These are phyloP conservation scores for Lolium rigidum DNA, from an alignment of 176 grass and related monocot genomes.

Conservation along the genomic window DNA sequence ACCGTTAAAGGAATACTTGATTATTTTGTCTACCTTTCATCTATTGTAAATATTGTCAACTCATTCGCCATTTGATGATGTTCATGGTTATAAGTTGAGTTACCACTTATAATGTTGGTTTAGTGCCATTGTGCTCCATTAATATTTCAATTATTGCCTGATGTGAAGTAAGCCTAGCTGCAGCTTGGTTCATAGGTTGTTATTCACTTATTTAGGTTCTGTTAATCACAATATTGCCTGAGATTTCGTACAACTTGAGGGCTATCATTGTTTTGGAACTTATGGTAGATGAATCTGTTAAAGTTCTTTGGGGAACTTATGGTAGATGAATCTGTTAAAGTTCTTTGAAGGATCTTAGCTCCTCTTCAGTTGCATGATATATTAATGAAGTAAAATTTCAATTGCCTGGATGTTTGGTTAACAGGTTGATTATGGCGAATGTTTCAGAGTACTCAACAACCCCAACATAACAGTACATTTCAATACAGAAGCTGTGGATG, in stretches of 20 bases:
- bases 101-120: neutral
- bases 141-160: neutral
- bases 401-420: slow-evolving; percentile 98
- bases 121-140: slow-evolving; percentile 10
- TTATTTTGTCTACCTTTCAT: slow-evolving; percentile 2
- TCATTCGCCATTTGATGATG: slow-evolving; percentile 5
- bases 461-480: slow-evolving; percentile 96
- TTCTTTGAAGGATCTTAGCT: slow-evolving; percentile 62
- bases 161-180: slow-evolving; percentile 5
- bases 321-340: slow-evolving; percentile 48
- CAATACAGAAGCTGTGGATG: slow-evolving; percentile 91
- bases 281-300: slow-evolving; percentile 48
- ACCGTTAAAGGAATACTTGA: neutral
- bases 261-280: slow-evolving; percentile 35
- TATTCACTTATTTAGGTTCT: slow-evolving; percentile 24
- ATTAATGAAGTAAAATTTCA: slow-evolving; percentile 85
- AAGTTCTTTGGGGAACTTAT: slow-evolving; percentile 56
- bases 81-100: slow-evolving; percentile 13
- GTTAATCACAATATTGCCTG: slow-evolving; percentile 11
- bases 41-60: neutral
- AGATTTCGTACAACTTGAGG: slow-evolving; percentile 8
- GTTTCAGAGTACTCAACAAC: slow-evolving; percentile 99
- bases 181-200: slow-evolving; percentile 14
- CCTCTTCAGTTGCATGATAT: slow-evolving; percentile 58
- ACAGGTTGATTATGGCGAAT: slow-evolving; percentile 99